Percentiles rank a stretch among this genome's conserved stretches.
phyloP scores from a whole-genome alignment of 2,329 filamentous ascomycete genomes.

The Penicillium sp. region DNA sequence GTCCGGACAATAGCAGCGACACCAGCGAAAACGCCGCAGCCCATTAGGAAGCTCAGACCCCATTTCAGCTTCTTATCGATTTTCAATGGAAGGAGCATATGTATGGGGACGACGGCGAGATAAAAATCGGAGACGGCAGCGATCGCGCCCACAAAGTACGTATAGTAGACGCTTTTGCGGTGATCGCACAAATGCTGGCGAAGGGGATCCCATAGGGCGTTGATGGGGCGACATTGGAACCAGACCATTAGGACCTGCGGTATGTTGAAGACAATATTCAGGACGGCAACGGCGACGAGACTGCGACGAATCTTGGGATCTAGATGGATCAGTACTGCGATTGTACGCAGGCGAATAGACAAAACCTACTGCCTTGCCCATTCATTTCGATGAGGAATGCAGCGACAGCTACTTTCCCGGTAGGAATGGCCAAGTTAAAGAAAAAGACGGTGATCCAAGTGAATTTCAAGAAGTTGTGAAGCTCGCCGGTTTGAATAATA shows the following conservation, averaged over 20 bases:
- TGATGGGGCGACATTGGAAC: constrained; percentile 16
- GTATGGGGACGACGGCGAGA: constrained; percentile 16
- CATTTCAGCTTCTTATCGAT: constrained; percentile 20
- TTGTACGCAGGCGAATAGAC: background rate
- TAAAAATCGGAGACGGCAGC: constrained; percentile 19
- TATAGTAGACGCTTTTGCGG: constrained; percentile 16
- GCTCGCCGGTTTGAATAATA: constrained; percentile 9
- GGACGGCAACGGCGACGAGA: constrained; percentile 12
- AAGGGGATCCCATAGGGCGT: constrained; percentile 16
- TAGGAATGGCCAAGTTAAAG: constrained; percentile 20
- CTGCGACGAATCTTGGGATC: constrained; percentile 18
- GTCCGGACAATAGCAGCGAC: constrained; percentile 18
- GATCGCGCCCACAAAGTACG: constrained; percentile 17
- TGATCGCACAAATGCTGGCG: constrained; percentile 14
- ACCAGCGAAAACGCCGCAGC: constrained; percentile 19
- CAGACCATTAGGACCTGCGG: constrained; percentile 16
- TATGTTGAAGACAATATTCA: constrained; percentile 18
- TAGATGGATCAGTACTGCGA: background rate
- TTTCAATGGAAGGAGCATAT: constrained; percentile 14
- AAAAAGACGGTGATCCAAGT: constrained; percentile 22
- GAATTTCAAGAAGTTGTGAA: constrained; percentile 18
- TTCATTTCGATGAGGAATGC: constrained; percentile 22
- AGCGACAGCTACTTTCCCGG: constrained; percentile 18
- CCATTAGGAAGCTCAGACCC: constrained; percentile 21
- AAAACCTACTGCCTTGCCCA: constrained; percentile 16